Percentiles rank a stretch among this genome's conserved stretches.
These are phyloP conservation scores for Monilinia vaccinii-corymbosi DNA, from an alignment of 2,329 filamentous ascomycete genomes.

Conservation along the genomic window DNA sequence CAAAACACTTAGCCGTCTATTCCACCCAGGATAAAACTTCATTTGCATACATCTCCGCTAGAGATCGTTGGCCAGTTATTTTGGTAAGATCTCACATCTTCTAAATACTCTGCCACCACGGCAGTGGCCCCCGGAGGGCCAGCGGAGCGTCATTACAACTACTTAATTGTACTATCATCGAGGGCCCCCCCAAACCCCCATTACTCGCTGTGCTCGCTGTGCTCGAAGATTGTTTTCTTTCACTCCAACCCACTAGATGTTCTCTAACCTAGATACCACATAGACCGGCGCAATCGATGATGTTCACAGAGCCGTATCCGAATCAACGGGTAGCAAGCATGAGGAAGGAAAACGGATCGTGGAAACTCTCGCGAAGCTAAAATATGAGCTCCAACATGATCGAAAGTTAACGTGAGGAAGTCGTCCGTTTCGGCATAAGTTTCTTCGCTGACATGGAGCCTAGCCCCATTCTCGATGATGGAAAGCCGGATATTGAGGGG, in stretches of 20 bases:
- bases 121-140: too few species aligned
- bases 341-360: constrained; percentile 83
- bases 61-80: constrained; percentile 88
- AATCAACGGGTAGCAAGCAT: constrained; percentile 46
- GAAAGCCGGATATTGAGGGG: constrained; percentile 47
- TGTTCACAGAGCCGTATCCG: constrained; percentile 65
- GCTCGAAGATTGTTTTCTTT: background rate
- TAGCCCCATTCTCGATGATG: constrained; percentile 29
- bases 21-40: constrained; percentile 74
- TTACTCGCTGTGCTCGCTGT: background rate
- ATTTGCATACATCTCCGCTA: constrained; percentile 78
- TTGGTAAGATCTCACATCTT: constrained; percentile 43
- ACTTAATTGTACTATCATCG: background rate
- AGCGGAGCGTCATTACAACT: background rate
- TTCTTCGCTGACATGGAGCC: constrained; percentile 45
- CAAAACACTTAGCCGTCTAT: constrained; percentile 53
- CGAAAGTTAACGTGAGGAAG: constrained; percentile 60
- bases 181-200: background rate
- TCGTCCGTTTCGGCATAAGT: background rate
- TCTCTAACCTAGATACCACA: constrained; percentile 8
- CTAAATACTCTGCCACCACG: background rate
- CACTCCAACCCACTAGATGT: background rate
- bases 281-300: constrained; percentile 92
- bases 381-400: constrained; percentile 93
- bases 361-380: constrained; percentile 68